These are phyloP conservation scores for Tulasnella sp. DNA, from an alignment of 768 basidiomycete genomes.

Conservation along the genomic window DNA sequence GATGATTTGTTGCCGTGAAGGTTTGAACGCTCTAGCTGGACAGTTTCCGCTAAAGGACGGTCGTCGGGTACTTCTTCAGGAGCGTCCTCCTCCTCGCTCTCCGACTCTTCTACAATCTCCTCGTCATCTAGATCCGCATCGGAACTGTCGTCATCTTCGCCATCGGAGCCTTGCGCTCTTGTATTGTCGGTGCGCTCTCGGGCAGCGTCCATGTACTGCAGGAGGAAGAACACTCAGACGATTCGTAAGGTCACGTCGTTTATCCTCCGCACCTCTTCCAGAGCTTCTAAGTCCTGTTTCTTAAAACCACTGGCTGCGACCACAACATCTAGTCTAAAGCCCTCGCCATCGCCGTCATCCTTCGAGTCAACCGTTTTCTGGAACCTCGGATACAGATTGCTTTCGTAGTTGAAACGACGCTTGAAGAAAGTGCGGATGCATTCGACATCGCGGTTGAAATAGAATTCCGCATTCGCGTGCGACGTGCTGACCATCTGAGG, in stretches of 20 bases:
- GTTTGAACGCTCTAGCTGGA: slow-evolving; percentile 17
- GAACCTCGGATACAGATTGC: slow-evolving; percentile 82
- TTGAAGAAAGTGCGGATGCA: slow-evolving; percentile 93
- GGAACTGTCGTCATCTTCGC: slow-evolving; percentile 42
- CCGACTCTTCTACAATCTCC: slow-evolving; percentile 31
- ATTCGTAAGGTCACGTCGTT: no score
- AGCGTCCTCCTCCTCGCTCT: slow-evolving; percentile 29
- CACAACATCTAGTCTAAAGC: slow-evolving; percentile 78
- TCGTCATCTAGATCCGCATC: slow-evolving; percentile 36
- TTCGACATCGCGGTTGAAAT: slow-evolving; percentile 97
- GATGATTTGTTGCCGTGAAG: not conserved
- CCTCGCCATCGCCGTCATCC: slow-evolving; percentile 45
- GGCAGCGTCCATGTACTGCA: not conserved
- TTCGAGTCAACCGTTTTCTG: slow-evolving; percentile 52
- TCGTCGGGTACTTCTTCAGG: slow-evolving; percentile 22
- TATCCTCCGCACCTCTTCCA: slow-evolving; percentile 69
- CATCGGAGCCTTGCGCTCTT: slow-evolving; percentile 39
- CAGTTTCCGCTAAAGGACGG: slow-evolving; percentile 32
- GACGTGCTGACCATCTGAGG: slow-evolving; percentile 99
- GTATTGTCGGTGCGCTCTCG: slow-evolving; percentile 22
- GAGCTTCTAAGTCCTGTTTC: slow-evolving; percentile 69
- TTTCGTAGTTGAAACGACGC: slow-evolving; percentile 89
- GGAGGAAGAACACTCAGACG: not conserved
- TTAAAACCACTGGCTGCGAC: slow-evolving; percentile 94
- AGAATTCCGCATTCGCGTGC: slow-evolving; percentile 97